Conservation (phyloP, 768 basidiomycete species). For the Mycena floridula region DNA sequence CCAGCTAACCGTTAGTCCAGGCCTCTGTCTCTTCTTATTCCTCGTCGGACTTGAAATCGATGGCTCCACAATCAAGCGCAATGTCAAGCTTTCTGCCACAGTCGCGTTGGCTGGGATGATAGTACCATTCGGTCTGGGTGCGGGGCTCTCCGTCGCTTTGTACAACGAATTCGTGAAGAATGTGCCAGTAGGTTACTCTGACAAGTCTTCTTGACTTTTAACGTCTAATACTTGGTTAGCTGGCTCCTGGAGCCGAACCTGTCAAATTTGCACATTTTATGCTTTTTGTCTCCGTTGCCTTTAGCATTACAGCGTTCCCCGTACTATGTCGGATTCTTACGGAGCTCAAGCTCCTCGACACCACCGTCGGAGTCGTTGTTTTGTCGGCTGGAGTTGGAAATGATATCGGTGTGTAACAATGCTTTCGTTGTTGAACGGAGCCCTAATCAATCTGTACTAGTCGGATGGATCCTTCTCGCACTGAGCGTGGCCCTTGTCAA, state of each 20-base stretch:
- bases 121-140: conserved; percentile 84
- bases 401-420: conserved; percentile 49
- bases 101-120: conserved; percentile 82
- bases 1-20: no score
- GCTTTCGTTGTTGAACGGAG: conserved; percentile 3
- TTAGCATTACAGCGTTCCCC: conserved; percentile 83
- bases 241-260: conserved; percentile 13
- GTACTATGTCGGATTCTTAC: conserved; percentile 84
- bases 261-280: conserved; percentile 86
- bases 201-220: no score
- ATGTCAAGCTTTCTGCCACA: conserved; percentile 57
- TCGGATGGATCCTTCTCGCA: conserved; percentile 86
- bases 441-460: conserved; percentile 13
- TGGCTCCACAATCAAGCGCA: conserved; percentile 65
- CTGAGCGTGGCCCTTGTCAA: conserved; percentile 91
- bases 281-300: conserved; percentile 91
- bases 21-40: conserved; percentile 85
- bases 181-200: no score
- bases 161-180: conserved; percentile 69
- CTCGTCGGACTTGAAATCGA: conserved; percentile 94
- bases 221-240: no score
- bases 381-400: conserved; percentile 90
- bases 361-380: conserved; percentile 87
- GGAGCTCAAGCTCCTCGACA: conserved; percentile 87
- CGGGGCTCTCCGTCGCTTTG: conserved; percentile 54